phyloP scores from a whole-genome alignment of 371 early-diverging fungal genomes.

The Dipsacomyces acuminosporus region DNA sequence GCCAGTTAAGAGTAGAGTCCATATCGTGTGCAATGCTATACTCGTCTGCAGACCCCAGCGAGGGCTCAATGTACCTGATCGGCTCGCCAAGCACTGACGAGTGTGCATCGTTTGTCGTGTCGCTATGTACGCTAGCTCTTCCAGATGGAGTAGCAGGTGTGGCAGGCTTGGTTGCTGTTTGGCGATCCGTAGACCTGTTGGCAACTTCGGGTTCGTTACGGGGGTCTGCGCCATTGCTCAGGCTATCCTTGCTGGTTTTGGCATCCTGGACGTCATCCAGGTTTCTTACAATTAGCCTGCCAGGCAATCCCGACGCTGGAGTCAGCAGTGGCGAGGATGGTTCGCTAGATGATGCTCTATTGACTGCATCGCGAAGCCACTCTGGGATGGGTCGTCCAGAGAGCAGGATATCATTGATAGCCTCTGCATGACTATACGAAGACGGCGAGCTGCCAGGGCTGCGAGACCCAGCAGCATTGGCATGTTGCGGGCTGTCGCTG shows the following conservation, averaged over 20 bases:
- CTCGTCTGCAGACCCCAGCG: slow-evolving; percentile 7
- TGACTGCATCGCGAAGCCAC: slow-evolving; percentile 41
- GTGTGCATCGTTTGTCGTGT: slow-evolving; percentile 13
- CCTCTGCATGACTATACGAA: slow-evolving; percentile 39
- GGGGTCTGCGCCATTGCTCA: no score
- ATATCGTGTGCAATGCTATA: neutral
- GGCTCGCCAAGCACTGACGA: slow-evolving; percentile 8
- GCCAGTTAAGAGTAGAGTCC: neutral
- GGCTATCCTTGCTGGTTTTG: no score
- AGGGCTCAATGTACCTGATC: slow-evolving; percentile 12
- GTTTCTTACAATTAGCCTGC: no score
- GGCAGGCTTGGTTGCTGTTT: no score
- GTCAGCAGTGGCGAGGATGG: no score
- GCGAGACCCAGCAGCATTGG: no score
- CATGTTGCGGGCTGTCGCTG: no score
- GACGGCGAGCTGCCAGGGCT: no score
- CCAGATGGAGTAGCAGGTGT: neutral
- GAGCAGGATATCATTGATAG: slow-evolving; percentile 40
- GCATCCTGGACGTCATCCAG: no score
- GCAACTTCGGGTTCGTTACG: no score
- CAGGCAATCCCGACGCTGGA: no score
- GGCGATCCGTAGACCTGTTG: no score
- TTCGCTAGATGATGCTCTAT: neutral
- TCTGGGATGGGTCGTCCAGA: slow-evolving; percentile 43
- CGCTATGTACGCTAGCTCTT: slow-evolving; percentile 11